Conservation (phyloP, 257 asterid genomes). For the Ballota nigra region DNA sequence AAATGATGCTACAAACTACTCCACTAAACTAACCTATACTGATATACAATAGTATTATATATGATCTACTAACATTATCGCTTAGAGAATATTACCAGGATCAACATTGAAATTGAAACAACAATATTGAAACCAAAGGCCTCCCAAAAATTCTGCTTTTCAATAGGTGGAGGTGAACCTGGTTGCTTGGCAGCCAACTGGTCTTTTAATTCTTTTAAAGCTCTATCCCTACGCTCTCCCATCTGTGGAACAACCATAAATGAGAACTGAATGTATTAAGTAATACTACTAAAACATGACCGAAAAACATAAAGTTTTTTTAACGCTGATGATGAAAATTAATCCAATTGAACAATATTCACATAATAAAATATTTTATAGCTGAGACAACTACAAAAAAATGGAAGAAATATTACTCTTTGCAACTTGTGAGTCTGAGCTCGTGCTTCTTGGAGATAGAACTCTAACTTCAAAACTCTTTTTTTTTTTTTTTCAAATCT, state of each 20-base stretch:
- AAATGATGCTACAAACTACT: neutral
- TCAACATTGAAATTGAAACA: slow-evolving; percentile 73
- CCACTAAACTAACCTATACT: slow-evolving; percentile 8
- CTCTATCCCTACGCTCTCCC: slow-evolving; percentile 75
- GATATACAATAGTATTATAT: slow-evolving; percentile 24
- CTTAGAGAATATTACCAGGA: slow-evolving; percentile 61
- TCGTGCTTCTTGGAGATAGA: slow-evolving; percentile 79
- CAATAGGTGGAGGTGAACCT: slow-evolving; percentile 24
- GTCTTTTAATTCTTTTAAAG: slow-evolving; percentile 69
- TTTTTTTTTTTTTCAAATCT: slow-evolving; percentile 81
- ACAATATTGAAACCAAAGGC: slow-evolving; percentile 66
- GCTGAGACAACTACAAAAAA: neutral
- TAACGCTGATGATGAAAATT: neutral
- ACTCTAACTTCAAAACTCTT: slow-evolving; percentile 67
- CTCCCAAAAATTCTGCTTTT: slow-evolving; percentile 70
- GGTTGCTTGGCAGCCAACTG: slow-evolving; percentile 48
- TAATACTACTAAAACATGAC: neutral
- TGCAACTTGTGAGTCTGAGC: slow-evolving; percentile 83
- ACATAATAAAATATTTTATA: too few species aligned
- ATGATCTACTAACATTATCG: slow-evolving; percentile 29
- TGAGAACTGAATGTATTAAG: neutral
- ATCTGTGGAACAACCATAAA: slow-evolving; percentile 34
- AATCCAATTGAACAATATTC: too few species aligned
- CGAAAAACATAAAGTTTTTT: neutral
- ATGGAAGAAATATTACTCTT: slow-evolving; percentile 51